Conservation (phyloP, 805 yeast genomes). For the Yamadazyma sp. region DNA sequence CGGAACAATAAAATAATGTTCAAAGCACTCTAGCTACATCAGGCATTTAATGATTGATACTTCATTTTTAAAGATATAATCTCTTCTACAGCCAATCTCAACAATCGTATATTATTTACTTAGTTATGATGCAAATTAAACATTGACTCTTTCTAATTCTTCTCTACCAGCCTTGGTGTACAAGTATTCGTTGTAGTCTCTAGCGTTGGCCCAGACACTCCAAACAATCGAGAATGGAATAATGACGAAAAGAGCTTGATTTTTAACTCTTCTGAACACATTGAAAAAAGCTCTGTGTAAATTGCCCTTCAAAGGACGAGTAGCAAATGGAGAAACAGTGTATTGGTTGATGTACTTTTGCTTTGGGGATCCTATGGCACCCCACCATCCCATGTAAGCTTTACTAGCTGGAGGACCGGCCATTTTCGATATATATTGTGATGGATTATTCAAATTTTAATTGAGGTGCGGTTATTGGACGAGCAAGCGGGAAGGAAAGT, state of each 20-base stretch:
- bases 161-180: constrained; percentile 98
- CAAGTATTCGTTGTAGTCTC: constrained; percentile 88
- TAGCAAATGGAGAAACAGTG: constrained; percentile 91
- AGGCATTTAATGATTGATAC: no score
- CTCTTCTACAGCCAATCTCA: no score
- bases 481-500: neutral
- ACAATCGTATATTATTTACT: no score
- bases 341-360: constrained; percentile 86
- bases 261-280: constrained; percentile 88
- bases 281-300: constrained; percentile 86
- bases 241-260: constrained; percentile 75
- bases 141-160: constrained; percentile 73
- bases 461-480: constrained; percentile 14
- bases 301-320: constrained; percentile 86
- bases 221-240: constrained; percentile 80
- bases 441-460: constrained; percentile 5
- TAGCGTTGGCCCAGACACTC: constrained; percentile 83
- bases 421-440: constrained; percentile 18
- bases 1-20: no score
- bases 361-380: constrained; percentile 80
- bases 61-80: no score
- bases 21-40: no score
- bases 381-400: constrained; percentile 98
- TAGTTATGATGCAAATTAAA: no score
- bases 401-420: constrained; percentile 50